phyloP scores from a whole-genome alignment of 2,329 filamentous ascomycete species.

The Phyllosticta paracitricarpa region DNA sequence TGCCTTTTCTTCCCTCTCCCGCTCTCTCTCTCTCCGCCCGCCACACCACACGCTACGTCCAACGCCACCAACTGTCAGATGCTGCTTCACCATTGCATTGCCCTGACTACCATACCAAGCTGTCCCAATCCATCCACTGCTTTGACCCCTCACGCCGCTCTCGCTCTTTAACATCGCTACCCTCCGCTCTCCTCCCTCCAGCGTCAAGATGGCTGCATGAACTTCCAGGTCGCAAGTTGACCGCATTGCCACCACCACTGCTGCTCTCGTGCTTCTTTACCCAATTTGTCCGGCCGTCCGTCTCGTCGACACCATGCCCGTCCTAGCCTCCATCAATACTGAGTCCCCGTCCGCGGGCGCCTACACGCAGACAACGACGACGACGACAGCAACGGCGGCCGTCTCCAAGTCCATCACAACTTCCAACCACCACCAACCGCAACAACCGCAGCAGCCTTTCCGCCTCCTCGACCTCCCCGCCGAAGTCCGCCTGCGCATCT shows the following conservation, averaged over 20 bases:
- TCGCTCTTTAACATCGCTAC: background rate
- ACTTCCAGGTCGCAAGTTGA: constrained; percentile 13
- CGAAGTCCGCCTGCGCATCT: constrained; percentile 44
- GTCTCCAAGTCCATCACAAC: background rate
- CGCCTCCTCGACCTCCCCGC: constrained; percentile 43
- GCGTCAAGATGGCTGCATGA: constrained; percentile 34
- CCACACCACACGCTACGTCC: background rate
- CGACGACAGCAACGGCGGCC: background rate
- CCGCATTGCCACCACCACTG: constrained; percentile 19
- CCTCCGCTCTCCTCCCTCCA: constrained; percentile 15
- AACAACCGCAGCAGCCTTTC: constrained; percentile 25
- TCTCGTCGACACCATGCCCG: constrained; percentile 12
- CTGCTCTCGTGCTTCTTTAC: constrained; percentile 21
- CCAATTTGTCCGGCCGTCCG: constrained; percentile 11
- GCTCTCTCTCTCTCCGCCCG: background rate
- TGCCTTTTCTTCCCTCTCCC: background rate
- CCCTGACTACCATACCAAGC: constrained; percentile 7
- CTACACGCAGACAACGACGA: constrained; percentile 1
- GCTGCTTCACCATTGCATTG: background rate
- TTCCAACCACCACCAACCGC: background rate
- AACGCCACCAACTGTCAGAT: background rate
- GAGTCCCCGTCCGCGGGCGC: background rate
- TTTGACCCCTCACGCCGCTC: background rate
- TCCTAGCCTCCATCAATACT: background rate
- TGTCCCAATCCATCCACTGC: background rate